Conservation (phyloP, 2,329 filamentous ascomycete genomes). For the Didymellaceae sp. region DNA sequence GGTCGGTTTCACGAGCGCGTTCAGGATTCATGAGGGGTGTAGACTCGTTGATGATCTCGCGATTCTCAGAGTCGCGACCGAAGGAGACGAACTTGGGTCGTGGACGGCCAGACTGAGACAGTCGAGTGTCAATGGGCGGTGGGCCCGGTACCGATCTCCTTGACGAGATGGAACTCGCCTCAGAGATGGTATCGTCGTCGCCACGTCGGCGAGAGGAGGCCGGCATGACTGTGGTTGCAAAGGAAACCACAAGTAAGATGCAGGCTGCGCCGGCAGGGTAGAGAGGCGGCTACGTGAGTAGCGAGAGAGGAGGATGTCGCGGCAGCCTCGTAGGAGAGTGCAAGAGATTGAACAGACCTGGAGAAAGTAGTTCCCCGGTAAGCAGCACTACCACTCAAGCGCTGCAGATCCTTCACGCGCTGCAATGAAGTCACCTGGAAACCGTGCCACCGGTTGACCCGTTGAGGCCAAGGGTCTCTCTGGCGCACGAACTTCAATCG, state of each 20-base stretch:
- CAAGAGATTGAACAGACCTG: conserved; percentile 1
- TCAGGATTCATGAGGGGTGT: conserved; percentile 43
- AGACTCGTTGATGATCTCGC: conserved; percentile 43
- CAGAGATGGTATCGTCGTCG: conserved; percentile 21
- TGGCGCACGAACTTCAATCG: neutral
- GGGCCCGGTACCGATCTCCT: conserved; percentile 15
- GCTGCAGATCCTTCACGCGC: conserved; percentile 10
- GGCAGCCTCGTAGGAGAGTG: conserved; percentile 1
- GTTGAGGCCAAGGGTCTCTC: conserved; percentile 10
- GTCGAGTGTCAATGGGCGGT: conserved; percentile 26
- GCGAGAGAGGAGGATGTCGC: conserved; percentile 1
- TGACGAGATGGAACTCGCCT: conserved; percentile 22
- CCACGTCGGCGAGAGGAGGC: conserved; percentile 18
- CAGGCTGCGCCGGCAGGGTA: conserved; percentile 24
- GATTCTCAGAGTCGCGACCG: conserved; percentile 34
- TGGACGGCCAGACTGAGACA: conserved; percentile 21
- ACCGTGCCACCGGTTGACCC: conserved; percentile 6
- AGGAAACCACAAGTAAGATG: conserved; percentile 17
- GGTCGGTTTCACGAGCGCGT: conserved; percentile 41
- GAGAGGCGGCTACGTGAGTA: conserved; percentile 9
- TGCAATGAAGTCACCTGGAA: conserved; percentile 15
- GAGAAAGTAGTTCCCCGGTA: conserved; percentile 4
- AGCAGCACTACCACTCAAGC: conserved; percentile 9
- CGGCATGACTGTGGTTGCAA: conserved; percentile 26
- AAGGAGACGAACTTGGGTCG: conserved; percentile 48